Conservation (phyloP, 345 rosid genomes). For the Odontarrhena argentea region DNA sequence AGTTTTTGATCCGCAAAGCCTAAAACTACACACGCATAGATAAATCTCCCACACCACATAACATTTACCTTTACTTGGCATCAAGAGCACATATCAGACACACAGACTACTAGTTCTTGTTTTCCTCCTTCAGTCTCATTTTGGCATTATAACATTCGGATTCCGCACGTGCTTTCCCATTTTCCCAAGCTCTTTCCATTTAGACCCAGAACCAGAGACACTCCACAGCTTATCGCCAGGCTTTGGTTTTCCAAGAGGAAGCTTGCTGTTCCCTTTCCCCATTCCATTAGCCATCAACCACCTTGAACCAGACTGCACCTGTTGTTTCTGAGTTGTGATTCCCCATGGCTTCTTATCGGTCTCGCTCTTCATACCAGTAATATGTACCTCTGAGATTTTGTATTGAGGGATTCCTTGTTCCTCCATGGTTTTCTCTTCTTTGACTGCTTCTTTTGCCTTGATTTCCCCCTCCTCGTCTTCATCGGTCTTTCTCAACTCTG, state of each 20-base stretch:
- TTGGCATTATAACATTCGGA: conserved; percentile 54
- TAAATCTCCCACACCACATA: conserved; percentile 13
- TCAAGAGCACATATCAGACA: conserved; percentile 1
- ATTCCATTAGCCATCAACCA: conserved; percentile 93
- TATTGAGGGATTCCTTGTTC: conserved; percentile 65
- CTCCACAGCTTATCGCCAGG: conserved; percentile 82
- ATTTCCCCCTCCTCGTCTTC: conserved; percentile 55
- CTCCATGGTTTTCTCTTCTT: conserved; percentile 51
- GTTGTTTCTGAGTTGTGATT: conserved; percentile 64
- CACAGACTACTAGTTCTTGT: neutral
- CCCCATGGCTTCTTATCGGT: conserved; percentile 76
- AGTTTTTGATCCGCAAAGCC: conserved; percentile 30
- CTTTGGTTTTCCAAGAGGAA: conserved; percentile 55
- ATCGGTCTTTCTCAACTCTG: conserved; percentile 51
- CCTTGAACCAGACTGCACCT: conserved; percentile 91
- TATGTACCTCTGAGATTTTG: conserved; percentile 77
- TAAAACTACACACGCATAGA: conserved; percentile 19
- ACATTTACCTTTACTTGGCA: conserved; percentile 24
- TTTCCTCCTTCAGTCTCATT: conserved; percentile 26
- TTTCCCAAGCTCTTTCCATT: conserved; percentile 60
- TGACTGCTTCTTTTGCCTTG: conserved; percentile 35
- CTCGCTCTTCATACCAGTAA: conserved; percentile 73
- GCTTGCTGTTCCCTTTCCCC: conserved; percentile 80
- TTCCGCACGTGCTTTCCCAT: conserved; percentile 58
- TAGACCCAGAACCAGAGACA: conserved; percentile 67